Conservation (phyloP, 108 stramenopile species). For the Parmales sp. region DNA sequence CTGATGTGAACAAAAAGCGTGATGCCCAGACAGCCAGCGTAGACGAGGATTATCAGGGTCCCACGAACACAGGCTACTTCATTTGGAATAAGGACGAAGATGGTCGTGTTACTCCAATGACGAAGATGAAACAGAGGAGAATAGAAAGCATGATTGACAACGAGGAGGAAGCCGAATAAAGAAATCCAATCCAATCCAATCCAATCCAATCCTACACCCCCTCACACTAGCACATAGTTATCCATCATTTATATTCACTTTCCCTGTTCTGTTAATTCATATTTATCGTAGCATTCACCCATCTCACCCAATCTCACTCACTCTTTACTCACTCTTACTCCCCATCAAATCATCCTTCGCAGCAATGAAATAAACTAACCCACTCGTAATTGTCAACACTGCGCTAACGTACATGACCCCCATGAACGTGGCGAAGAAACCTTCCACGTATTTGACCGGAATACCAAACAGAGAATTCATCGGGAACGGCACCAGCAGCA, state of each 20-base stretch:
- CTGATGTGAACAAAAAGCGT: slow-evolving; percentile 50
- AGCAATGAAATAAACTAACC: slow-evolving; percentile 67
- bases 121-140: slow-evolving; percentile 52
- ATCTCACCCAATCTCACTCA: neutral
- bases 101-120: slow-evolving; percentile 56
- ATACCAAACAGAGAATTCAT: slow-evolving; percentile 3
- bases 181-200: too few relatives aligned
- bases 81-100: slow-evolving; percentile 70
- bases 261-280: neutral
- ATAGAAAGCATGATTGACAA: too few relatives aligned
- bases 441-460: slow-evolving; percentile 14
- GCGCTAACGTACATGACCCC: slow-evolving; percentile 51
- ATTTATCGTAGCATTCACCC: neutral
- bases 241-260: too few relatives aligned
- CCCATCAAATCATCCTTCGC: slow-evolving; percentile 54
- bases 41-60: slow-evolving; percentile 64
- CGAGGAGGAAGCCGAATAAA: too few relatives aligned
- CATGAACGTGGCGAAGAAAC: slow-evolving; percentile 32
- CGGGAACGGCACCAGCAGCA: slow-evolving; percentile 45
- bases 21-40: slow-evolving; percentile 22
- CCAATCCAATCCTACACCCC: too few relatives aligned
- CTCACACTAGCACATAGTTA: too few relatives aligned
- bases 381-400: slow-evolving; percentile 70
- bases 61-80: slow-evolving; percentile 59
- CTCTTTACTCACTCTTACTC: slow-evolving; percentile 19